These are phyloP conservation scores for Yamadazyma blattariae DNA, from an alignment of 1,139 yeast genomes.

Conservation along the genomic window DNA sequence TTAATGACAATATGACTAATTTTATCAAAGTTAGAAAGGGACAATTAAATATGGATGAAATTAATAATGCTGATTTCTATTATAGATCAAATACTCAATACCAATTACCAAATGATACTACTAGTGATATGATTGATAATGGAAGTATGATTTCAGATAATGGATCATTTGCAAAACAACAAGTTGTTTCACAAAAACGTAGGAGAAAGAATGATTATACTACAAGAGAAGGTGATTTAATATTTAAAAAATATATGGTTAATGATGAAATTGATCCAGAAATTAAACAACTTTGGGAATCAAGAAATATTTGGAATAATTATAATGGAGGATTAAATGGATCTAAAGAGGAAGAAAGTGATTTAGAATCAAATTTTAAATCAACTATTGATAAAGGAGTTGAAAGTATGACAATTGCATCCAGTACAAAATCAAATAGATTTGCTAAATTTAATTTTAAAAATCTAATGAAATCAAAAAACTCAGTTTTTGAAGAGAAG, in stretches of 20 bases:
- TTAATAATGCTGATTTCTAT: constrained; percentile 12
- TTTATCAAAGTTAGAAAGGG: too few relatives aligned
- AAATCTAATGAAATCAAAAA: neutral
- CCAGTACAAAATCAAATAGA: neutral
- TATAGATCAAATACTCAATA: constrained; percentile 15
- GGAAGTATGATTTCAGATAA: constrained; percentile 8
- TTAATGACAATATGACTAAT: too few relatives aligned
- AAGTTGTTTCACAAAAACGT: constrained; percentile 20
- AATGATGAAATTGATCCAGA: constrained; percentile 49
- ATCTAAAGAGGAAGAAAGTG: neutral
- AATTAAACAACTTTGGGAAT: constrained; percentile 49
- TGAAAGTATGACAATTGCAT: neutral
- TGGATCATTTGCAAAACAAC: constrained; percentile 21
- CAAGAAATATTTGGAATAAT: constrained; percentile 25
- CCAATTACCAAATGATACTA: constrained; percentile 4
- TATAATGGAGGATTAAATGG: neutral
- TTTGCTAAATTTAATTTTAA: neutral
- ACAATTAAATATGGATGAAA: constrained; percentile 1
- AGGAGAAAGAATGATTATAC: constrained; percentile 38
- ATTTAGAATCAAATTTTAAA: constrained; percentile 1
- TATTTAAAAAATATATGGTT: constrained; percentile 38
- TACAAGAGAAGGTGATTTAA: constrained; percentile 48
- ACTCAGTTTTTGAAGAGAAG: constrained; percentile 8
- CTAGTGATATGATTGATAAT: neutral
- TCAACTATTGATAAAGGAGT: constrained; percentile 1